Conservation (phyloP, 352 stramenopile genomes). For the Blastocystis sp. region DNA sequence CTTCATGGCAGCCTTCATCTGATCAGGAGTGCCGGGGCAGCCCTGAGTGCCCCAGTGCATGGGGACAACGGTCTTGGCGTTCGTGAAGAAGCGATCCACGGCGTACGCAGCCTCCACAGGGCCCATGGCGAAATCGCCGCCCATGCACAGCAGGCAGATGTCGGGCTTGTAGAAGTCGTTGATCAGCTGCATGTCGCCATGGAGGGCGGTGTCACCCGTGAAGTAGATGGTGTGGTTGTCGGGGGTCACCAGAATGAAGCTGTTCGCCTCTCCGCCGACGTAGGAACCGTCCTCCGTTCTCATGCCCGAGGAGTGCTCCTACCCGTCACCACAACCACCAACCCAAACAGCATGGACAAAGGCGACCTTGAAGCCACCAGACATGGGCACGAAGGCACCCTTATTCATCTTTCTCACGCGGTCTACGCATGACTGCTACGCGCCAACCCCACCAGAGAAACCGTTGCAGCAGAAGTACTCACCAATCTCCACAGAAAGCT, state of each 20-base stretch:
- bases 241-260: slow-evolving; percentile 67
- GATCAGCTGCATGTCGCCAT: slow-evolving; percentile 66
- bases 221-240: slow-evolving; percentile 69
- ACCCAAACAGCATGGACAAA: slow-evolving; percentile 60
- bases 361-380: slow-evolving; percentile 64
- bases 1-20: slow-evolving; percentile 61
- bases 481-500: slow-evolving; percentile 64
- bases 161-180: slow-evolving; percentile 69
- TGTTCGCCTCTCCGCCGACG: slow-evolving; percentile 67
- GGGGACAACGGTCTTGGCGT: slow-evolving; percentile 57
- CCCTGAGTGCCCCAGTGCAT: slow-evolving; percentile 65
- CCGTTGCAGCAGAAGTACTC: slow-evolving; percentile 68
- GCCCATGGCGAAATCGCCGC: slow-evolving; percentile 68
- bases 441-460: slow-evolving; percentile 3
- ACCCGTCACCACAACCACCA: not conserved
- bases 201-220: slow-evolving; percentile 67
- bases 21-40: slow-evolving; percentile 43
- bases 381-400: slow-evolving; percentile 65
- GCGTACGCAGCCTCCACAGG: slow-evolving; percentile 67
- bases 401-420: slow-evolving; percentile 69
- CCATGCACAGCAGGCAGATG: slow-evolving; percentile 65
- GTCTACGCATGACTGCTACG: not conserved
- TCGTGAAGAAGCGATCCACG: slow-evolving; percentile 60
- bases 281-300: slow-evolving; percentile 61
- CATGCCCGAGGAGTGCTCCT: slow-evolving; percentile 66